A percentile compares a stretch with the other conserved stretches of the same genome.
These are phyloP conservation scores for Candolleomyces eurysporus DNA, from an alignment of 768 basidiomycete species.

Conservation along the genomic window DNA sequence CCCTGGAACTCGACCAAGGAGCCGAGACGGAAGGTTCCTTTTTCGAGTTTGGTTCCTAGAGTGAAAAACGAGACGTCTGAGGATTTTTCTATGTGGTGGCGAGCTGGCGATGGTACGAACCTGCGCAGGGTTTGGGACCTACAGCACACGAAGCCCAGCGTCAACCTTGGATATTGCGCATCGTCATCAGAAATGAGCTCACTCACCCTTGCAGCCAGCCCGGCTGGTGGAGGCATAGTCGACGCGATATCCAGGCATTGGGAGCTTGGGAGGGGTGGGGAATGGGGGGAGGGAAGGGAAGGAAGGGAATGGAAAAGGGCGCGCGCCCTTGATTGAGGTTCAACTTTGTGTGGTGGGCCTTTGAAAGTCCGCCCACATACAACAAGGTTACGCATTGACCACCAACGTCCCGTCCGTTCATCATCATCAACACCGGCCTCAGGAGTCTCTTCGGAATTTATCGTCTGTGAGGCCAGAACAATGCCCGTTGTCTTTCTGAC, in stretches of 20 bases:
- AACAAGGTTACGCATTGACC: constrained; percentile 41
- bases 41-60: constrained; percentile 66
- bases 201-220: constrained; percentile 76
- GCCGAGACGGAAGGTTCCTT: constrained; percentile 74
- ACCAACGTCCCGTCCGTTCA: constrained; percentile 14
- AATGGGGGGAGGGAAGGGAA: constrained; percentile 20
- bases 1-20: constrained; percentile 73
- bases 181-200: constrained; percentile 14
- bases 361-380: constrained; percentile 43
- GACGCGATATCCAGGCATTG: constrained; percentile 64
- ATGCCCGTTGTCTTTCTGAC: background rate
- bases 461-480: background rate
- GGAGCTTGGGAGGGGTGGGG: constrained; percentile 17
- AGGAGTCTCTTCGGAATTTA: background rate
- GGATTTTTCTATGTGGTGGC: background rate
- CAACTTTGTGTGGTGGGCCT: constrained; percentile 27
- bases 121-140: constrained; percentile 79
- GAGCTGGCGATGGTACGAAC: constrained; percentile 33
- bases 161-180: constrained; percentile 11
- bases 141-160: constrained; percentile 22
- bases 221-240: constrained; percentile 70
- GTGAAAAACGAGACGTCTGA: constrained; percentile 13
- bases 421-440: background rate
- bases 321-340: constrained; percentile 31
- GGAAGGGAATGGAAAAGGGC: constrained; percentile 19